Base-by-base conservation (phyloP, 352 stramenopile species). In the Elongisporangium senticosum region DNA sequence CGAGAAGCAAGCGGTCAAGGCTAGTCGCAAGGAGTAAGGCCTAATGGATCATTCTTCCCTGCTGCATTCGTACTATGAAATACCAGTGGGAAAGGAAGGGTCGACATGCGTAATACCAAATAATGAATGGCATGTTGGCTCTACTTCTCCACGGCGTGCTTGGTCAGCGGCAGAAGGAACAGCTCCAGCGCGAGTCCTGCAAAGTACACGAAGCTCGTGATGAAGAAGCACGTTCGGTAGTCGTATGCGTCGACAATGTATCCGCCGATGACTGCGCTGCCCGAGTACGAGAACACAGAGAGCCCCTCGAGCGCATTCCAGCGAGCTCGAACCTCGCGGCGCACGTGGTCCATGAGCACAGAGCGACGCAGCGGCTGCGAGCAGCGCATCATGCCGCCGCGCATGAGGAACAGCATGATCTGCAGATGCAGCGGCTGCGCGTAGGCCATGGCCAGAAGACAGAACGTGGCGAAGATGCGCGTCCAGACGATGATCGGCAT, bases 141-240 rank as follows among this genome's bases (percentile, higher is more conserved):
- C 40, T 51, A 68, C 47, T 64, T 59, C 20, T 69, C 62, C 26
- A 61, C 49, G 20, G 62, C 58, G 28, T 65, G 62, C 17, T 53
- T 51, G 14, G 55, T 60, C 55, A 60, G 54, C 23, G 63, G 63
- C 21, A 43, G 33, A 15, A 43, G 33, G 33, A 43, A 43, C 33
- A 43, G 33, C 50, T 73, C 66, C 20, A 73, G 37, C 23, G 49
- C 49, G 22, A 73, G 26, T 4, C 66, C 66, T 10, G 49, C n/a
- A 49, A 61, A 40, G 56, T 73, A 73, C 39, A 73, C 65, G 53
- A 73, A 62, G 20, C 53, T 54, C 26, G 66, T 73, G 62, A 73
- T 73, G 52, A 73, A 64, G 24, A 73, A 73, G 58, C 66, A 73
- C 43, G 49, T 67, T 49, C 66, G 66, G 61, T 73, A 73, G 57